These are phyloP conservation scores for Polytrichum formosum DNA, from an alignment of 225 moss, liverwort and hornwort species.

Conservation along the genomic window DNA sequence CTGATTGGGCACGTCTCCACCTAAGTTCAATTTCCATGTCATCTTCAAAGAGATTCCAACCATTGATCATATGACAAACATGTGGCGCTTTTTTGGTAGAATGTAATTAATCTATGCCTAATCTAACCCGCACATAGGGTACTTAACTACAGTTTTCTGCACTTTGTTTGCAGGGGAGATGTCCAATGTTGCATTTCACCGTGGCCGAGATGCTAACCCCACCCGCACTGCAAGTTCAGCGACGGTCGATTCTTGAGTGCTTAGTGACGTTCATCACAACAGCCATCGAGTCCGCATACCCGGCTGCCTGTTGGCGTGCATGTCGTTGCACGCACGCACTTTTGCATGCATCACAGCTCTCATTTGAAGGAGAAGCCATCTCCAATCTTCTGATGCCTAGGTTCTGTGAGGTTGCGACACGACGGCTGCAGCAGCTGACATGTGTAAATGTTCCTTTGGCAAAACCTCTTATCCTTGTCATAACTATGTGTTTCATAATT, in stretches of 20 bases:
- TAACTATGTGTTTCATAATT: slow-evolving; percentile 71
- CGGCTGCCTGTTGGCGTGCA: slow-evolving; percentile 85
- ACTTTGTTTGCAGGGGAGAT: slow-evolving; percentile 58
- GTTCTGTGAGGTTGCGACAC: slow-evolving; percentile 57
- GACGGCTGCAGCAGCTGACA: slow-evolving; percentile 64
- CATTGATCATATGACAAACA: too few species aligned
- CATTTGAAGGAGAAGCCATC: slow-evolving; percentile 79
- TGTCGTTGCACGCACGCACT: slow-evolving; percentile 83
- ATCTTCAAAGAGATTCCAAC: too few species aligned
- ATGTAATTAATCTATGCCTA: too few species aligned
- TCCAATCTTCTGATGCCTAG: slow-evolving; percentile 57
- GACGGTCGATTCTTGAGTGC: slow-evolving; percentile 70
- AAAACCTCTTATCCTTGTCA: slow-evolving; percentile 72
- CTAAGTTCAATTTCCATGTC: too few species aligned
- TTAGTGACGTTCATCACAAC: slow-evolving; percentile 65
- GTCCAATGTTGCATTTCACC: slow-evolving; percentile 70
- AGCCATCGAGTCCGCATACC: slow-evolving; percentile 71
- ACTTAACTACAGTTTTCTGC: too few species aligned
- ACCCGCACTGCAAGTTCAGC: slow-evolving; percentile 29
- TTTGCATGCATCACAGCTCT: slow-evolving; percentile 66
- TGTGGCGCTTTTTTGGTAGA: too few species aligned
- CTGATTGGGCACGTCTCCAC: too few species aligned
- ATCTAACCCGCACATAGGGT: too few species aligned
- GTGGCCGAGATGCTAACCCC: slow-evolving; percentile 49
- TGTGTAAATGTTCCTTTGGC: slow-evolving; percentile 65